Evolutionary conservation across 257 asterid species (phyloP), one percentile per base, ranked within the genome.

Genomic region (Penstemon davidsonii): DNA sequence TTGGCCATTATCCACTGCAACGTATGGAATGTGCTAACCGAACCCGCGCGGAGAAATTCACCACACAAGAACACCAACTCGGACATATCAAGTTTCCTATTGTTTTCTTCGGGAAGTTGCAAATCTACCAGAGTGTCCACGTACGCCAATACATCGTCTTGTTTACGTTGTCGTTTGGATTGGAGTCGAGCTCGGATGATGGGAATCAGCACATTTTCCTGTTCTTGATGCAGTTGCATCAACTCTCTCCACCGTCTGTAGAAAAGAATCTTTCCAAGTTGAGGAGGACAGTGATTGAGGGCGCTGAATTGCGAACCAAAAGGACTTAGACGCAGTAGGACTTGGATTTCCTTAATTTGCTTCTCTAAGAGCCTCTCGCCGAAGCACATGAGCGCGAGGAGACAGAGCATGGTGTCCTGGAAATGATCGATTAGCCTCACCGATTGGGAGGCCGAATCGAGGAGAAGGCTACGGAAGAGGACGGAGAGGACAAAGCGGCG

Each of bases 1-100:
- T 84, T 88, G 15, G 96, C 93, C 85, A 86, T 82, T 50, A 78
- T 81, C 96, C 96, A 88, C 25, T 88, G 89, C 6, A 88, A 75
- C 0, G 89, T 77, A 0, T 91, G 82, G 39, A 91, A 68, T 1
- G 93, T 88, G 50, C 91, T 88, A 43, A 86, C 93, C 0, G 87
- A 82, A 6, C 96, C 92, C 0, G 81, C 92, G 18, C 54, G 58
- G 9, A 86, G 82, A 45, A 88, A 88, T 36, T 86, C 95, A 7
- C 83, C 55, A 76, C 92, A 82, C 4, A 88, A 43, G 72, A 77
- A 79, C 64, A 82, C 83, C 8, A 88, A 76, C 45, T 88, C 95
- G 11, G 39, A 80, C 58, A 78, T 85, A 1, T 55, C 73, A 3
- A 86, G 79, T 41, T 82, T 83, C 53, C 89, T 64, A n/a, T 56